These are phyloP conservation scores for Rhodamnia rubescens DNA, from an alignment of 345 rosid genomes.

Conservation along the genomic window DNA sequence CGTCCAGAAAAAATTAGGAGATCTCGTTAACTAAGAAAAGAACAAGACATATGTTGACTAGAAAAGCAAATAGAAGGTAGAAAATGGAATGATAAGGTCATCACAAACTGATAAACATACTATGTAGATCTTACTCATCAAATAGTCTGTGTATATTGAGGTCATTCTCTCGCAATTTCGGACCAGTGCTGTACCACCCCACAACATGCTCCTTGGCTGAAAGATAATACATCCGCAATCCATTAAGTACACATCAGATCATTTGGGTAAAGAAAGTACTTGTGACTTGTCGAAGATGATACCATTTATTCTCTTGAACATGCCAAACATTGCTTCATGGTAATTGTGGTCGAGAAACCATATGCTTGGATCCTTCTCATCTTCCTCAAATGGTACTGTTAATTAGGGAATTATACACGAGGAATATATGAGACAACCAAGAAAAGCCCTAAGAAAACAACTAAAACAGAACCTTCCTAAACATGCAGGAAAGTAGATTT, in stretches of 20 bases:
- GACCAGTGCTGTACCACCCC: constrained; percentile 97
- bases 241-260: neutral
- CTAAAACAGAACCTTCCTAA: neutral
- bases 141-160: constrained; percentile 67
- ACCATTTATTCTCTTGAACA: constrained; percentile 98
- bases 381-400: constrained; percentile 95
- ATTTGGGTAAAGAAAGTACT: neutral
- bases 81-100: neutral
- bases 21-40: neutral
- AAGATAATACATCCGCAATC: neutral
- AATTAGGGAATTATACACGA: neutral
- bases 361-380: constrained; percentile 77
- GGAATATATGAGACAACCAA: neutral
- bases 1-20: neutral
- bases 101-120: neutral
- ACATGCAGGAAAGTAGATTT: neutral
- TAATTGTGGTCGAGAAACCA: constrained; percentile 98
- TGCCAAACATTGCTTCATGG: constrained; percentile 90
- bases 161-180: constrained; percentile 84
- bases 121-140: constrained; percentile 34
- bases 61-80: neutral
- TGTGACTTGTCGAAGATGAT: neutral
- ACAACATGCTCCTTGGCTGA: constrained; percentile 95
- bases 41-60: neutral
- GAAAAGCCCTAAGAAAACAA: neutral